These are phyloP conservation scores for Xerocomellus amylosporus DNA, from an alignment of 768 basidiomycete species.

Conservation along the genomic window DNA sequence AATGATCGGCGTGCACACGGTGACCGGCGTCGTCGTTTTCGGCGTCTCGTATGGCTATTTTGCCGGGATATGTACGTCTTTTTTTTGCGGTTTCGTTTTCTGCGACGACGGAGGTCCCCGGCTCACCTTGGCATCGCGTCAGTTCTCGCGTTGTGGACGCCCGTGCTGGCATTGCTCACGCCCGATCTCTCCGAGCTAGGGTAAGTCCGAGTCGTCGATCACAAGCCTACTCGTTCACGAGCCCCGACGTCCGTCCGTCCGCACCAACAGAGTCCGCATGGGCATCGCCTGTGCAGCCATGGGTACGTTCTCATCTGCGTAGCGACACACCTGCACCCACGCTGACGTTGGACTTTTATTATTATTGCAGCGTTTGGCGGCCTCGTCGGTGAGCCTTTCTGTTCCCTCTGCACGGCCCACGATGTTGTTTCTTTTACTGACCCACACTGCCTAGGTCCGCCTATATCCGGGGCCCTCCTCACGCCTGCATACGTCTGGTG, in stretches of 20 bases:
- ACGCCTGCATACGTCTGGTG: slow-evolving; percentile 54
- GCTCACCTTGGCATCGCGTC: neutral
- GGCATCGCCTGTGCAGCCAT: slow-evolving; percentile 49
- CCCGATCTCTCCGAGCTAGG: slow-evolving; percentile 53
- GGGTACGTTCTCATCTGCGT: slow-evolving; percentile 27
- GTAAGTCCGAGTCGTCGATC: slow-evolving; percentile 14
- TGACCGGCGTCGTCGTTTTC: slow-evolving; percentile 40
- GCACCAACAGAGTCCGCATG: slow-evolving; percentile 37
- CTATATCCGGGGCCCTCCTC: slow-evolving; percentile 57
- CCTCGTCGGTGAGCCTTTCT: slow-evolving; percentile 12
- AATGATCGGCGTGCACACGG: slow-evolving; percentile 42
- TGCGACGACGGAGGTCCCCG: too few relatives aligned
- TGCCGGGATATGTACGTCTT: slow-evolving; percentile 42
- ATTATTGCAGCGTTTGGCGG: slow-evolving; percentile 22
- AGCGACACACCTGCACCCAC: too few relatives aligned
- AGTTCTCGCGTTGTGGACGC: slow-evolving; percentile 43
- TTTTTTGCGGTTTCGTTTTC: too few relatives aligned
- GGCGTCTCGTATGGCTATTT: slow-evolving; percentile 51
- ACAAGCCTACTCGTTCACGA: neutral
- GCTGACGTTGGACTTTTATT: neutral
- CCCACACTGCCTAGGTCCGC: slow-evolving; percentile 37
- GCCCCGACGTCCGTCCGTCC: neutral
- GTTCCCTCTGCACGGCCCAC: neutral
- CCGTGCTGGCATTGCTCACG: slow-evolving; percentile 44
- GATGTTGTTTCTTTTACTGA: neutral